phyloP scores from a whole-genome alignment of 257 asterid species.

The Vinca minor region DNA sequence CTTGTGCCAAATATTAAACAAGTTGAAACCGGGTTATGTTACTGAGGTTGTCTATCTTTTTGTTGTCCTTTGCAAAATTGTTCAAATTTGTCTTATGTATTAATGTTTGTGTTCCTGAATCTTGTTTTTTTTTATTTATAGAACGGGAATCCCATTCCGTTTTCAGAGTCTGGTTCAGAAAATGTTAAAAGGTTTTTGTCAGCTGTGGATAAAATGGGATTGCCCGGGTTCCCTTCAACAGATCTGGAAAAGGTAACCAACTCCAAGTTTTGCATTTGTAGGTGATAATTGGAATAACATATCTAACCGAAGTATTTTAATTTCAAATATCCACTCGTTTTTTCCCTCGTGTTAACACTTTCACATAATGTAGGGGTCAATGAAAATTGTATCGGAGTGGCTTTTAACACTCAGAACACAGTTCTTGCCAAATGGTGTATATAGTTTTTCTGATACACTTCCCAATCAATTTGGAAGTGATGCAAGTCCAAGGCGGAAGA shows the following conservation, averaged over 20 bases:
- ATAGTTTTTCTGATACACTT: conserved; percentile 12
- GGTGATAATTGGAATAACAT: no score
- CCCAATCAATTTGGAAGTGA: conserved; percentile 21
- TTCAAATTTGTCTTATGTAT: neutral
- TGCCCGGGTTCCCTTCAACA: conserved; percentile 57
- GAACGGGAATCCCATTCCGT: conserved; percentile 31
- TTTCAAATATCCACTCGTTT: neutral
- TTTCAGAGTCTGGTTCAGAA: conserved; percentile 28
- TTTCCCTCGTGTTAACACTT: conserved; percentile 5
- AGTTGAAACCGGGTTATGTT: conserved; percentile 63
- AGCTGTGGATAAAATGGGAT: conserved; percentile 57
- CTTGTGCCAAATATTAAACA: conserved; percentile 55
- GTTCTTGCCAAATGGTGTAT: conserved; percentile 32
- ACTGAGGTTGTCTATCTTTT: conserved; percentile 44
- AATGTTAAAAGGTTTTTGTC: conserved; percentile 53
- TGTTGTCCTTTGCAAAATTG: neutral
- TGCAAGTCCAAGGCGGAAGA: conserved; percentile 35
- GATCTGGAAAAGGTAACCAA: conserved; percentile 69
- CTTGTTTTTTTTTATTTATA: conserved; percentile 16
- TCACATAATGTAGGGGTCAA: conserved; percentile 51
- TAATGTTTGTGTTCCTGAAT: conserved; percentile 8
- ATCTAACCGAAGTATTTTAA: neutral
- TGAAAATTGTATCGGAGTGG: conserved; percentile 66
- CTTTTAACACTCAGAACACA: conserved; percentile 55
- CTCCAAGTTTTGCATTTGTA: no score